These are phyloP conservation scores for Spiraea crenata DNA, from an alignment of 331 rosid species.

Conservation along the genomic window DNA sequence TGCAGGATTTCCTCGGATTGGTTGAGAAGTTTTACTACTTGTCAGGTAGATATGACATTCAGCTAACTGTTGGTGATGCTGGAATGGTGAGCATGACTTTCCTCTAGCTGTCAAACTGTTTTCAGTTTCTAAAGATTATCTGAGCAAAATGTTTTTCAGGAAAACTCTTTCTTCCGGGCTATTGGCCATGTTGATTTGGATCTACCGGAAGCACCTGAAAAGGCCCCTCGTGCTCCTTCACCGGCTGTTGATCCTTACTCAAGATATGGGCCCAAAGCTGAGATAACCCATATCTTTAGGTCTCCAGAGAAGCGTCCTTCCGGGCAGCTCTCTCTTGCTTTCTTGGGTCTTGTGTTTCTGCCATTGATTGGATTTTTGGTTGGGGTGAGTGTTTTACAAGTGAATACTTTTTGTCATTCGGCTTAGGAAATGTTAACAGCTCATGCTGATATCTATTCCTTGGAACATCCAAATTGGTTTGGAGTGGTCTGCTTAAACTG, in stretches of 20 bases:
- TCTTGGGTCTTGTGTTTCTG: constrained; percentile 74
- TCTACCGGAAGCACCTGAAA: constrained; percentile 98
- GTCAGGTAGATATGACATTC: constrained; percentile 83
- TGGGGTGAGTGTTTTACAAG: constrained; percentile 63
- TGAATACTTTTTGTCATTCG: neutral
- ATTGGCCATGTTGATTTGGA: constrained; percentile 80
- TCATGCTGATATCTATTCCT: neutral
- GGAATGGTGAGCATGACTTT: constrained; percentile 67
- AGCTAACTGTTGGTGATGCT: constrained; percentile 88
- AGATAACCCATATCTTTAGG: constrained; percentile 83
- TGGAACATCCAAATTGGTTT: neutral
- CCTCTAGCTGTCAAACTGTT: neutral
- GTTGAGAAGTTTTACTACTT: constrained; percentile 92
- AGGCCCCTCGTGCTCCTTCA: constrained; percentile 76
- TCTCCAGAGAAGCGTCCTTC: constrained; percentile 89
- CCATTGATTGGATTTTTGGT: constrained; percentile 78
- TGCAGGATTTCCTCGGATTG: constrained; percentile 91
- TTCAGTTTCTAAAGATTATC: constrained; percentile 5
- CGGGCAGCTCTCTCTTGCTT: constrained; percentile 71
- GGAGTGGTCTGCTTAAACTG: neutral
- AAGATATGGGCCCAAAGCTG: constrained; percentile 85
- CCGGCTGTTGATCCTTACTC: constrained; percentile 66
- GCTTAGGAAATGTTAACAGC: neutral
- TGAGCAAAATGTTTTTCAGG: constrained; percentile 54
- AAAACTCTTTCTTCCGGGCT: constrained; percentile 74